Conservation (phyloP, 1,284 basidiomycete genomes). For the Lignosus rhinocerotis region DNA sequence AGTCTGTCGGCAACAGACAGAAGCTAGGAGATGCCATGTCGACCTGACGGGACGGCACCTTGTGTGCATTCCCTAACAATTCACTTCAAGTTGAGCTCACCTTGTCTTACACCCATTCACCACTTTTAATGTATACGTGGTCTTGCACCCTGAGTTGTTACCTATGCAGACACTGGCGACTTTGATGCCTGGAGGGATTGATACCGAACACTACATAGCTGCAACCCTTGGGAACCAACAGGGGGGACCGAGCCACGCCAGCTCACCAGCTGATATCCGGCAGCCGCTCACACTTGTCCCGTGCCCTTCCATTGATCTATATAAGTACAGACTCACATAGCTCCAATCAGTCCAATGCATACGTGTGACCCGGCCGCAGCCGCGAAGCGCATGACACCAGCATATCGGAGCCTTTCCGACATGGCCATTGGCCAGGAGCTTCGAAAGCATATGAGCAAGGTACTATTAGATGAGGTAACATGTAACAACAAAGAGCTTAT, state of each 20-base stretch:
- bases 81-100: not conserved
- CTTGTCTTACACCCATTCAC: too few species aligned
- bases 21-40: not conserved
- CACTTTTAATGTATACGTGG: too few species aligned
- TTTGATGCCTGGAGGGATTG: too few species aligned
- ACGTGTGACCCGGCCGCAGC: constrained; percentile 6
- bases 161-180: too few species aligned
- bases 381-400: not conserved
- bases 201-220: too few species aligned
- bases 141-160: too few species aligned
- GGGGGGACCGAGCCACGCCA: constrained; percentile 5
- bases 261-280: constrained; percentile 13
- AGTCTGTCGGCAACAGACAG: too few species aligned
- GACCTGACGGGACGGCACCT: not conserved
- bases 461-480: not conserved
- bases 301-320: not conserved
- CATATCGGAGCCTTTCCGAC: constrained; percentile 2
- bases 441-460: not conserved
- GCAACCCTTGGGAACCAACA: not conserved
- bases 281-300: not conserved
- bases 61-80: not conserved
- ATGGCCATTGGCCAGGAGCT: not conserved
- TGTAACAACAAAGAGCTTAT: constrained; percentile 1
- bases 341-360: constrained; percentile 2
- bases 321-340: not conserved